phyloP scores from a whole-genome alignment of 352 stramenopile species.

The Phytopythium cucurbitacearum region DNA sequence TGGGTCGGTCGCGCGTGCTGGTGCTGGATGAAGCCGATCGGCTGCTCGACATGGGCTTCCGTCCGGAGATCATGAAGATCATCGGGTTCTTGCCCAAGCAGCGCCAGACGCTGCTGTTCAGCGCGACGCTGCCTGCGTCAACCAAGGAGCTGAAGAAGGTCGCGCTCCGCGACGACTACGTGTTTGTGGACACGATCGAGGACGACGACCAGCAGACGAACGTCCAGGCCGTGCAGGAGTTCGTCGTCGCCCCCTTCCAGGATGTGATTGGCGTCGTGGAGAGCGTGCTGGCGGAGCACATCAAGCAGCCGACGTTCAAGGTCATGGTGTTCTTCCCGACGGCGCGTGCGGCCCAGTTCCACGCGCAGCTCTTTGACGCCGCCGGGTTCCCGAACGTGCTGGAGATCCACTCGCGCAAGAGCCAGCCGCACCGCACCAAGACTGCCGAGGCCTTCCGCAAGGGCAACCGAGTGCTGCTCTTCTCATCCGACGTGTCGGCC shows the following conservation, averaged over 20 bases:
- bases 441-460: conserved; percentile 88
- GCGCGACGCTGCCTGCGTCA: conserved; percentile 89
- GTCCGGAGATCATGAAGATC: conserved; percentile 90
- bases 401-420: conserved; percentile 97
- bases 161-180: conserved; percentile 80
- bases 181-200: conserved; percentile 92
- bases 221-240: conserved; percentile 84
- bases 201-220: conserved; percentile 90
- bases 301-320: conserved; percentile 85
- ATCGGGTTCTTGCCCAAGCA: conserved; percentile 45
- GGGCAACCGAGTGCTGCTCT: conserved; percentile 87
- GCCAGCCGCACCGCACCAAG: conserved; percentile 86
- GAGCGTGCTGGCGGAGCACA: conserved; percentile 68
- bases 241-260: conserved; percentile 64
- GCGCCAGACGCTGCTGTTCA: conserved; percentile 96
- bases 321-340: conserved; percentile 95
- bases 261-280: conserved; percentile 73
- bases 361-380: conserved; percentile 86
- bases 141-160: conserved; percentile 87
- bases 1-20: conserved; percentile 50
- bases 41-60: conserved; percentile 95
- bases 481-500: conserved; percentile 93
- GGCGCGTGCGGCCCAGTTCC: conserved; percentile 84
- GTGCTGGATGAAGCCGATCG: conserved; percentile 96
- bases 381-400: conserved; percentile 75